Base-by-base conservation (phyloP, 2,329 filamentous ascomycete species). In the Cercospora citrullina region DNA sequence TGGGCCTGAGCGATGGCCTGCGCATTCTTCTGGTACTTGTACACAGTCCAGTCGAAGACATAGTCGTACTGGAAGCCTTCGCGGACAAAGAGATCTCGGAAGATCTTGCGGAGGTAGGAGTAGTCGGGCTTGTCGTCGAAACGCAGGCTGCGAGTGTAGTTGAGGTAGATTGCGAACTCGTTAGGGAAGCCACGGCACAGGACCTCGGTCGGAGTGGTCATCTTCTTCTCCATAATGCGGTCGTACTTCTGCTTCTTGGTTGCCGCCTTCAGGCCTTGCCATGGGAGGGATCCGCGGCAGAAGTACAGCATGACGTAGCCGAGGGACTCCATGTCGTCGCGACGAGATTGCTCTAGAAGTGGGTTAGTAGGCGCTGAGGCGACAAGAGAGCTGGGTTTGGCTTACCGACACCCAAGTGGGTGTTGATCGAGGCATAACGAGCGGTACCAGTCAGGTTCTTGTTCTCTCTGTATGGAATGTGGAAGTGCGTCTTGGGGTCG, bases 181-280 rank as follows among this genome's bases (percentile, higher is more conserved):
- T 98, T 97, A 76, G 95, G 95, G 86, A 99, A 98, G 74, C 95
- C 95, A 81, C 94, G 93, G 90, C 95, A 99, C 60, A 99, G 92
- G 60, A 97, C 94, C 84, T 99, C 94, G 75, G 94, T 98, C 8
- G 95, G 94, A 3, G 95, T 99, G 14, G 95, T 99, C 95, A 98
- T 98, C 92, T 99, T 99, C 90, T 99, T 99, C 87, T 99, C 95
- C 94, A 98, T 98, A 84, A 99, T 99, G 73, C 94, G 90, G 84
- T 99, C 95, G 80, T 99, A 98, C 86, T 99, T 99, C 86, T 98
- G 95, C 88, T 99, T 90, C 82, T 90, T 90, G 65, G 88, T 90
- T 16, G 88, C 88, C 75, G 88, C 88, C 80, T 90, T 90, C 55
- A 77, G 72, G 60, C 95, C 95, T 85, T 99, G 95, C 95, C 95